Base-by-base conservation (phyloP, 1,284 basidiomycete species). In the Grifola frondosa region DNA sequence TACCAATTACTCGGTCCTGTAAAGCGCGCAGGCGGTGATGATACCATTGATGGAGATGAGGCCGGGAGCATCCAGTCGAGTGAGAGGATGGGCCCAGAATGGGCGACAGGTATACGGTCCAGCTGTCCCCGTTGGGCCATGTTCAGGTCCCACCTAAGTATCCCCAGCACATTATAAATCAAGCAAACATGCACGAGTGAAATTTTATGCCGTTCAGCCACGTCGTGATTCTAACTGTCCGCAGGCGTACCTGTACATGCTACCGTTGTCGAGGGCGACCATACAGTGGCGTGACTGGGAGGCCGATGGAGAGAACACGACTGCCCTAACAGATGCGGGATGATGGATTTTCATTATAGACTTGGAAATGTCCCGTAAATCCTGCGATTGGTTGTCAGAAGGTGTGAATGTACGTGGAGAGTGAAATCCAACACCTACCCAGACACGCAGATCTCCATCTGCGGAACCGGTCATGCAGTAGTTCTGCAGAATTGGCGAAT, bases 381-480 rank as follows among this genome's bases (percentile, higher is more conserved):
- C 91, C 89, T 92, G 48, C 11, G n/a, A 24, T n/a, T n/a, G n/a
- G n/a, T n/a, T n/a, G n/a, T n/a, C n/a, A n/a, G n/a, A n/a, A n/a
- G n/a, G n/a, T n/a, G n/a, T n/a, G n/a, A n/a, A n/a, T n/a, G n/a
- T n/a, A n/a, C n/a, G n/a, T n/a, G n/a, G 24, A 30, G 16, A 24
- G 29, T 30, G 49, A 33, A 5, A 20, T 11, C 2, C 34, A 24
- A 8, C 4, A 40, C 78, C 48, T 56, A 91, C 90, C 90, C 89
- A 93, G 38, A 91, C 75, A 41, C 87, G 82, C 53, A 91, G 70
- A 58, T 88, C 80, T 0, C 89, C 90, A 55, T 94, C 91, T 2
- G 87, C 83, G 16, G 89, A 90, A 13, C 85, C 89, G 3, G 88
- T 91, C 49, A 92, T 74, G 40, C 88, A 84, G 48, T 89, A 84